Evolutionary conservation across 1,139 yeast species (phyloP), one percentile per base, ranked within the genome.

Genomic region (Blastobotrys buckinghamii): DNA sequence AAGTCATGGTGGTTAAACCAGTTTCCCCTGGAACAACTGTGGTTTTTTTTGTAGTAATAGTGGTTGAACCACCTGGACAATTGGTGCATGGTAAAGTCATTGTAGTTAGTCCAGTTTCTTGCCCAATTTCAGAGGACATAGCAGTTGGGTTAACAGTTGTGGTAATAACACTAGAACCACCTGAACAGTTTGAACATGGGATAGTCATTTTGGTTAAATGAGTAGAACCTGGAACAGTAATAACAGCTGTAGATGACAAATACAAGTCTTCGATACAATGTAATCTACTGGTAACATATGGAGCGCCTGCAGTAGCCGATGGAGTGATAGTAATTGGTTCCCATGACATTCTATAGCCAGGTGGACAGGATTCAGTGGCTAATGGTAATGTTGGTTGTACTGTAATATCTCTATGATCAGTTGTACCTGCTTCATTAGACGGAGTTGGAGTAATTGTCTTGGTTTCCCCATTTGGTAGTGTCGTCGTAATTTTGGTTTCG

Each of bases 291-390:
- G 35, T 13, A n/a, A 22, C 13, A 8, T n/a, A 15, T 16, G 29
- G 17, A 24, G 34, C 42, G 22, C 34, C 5, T 9, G 15, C 4
- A 2, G 42, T 39, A 5, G 24, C 24, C 2, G 15, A 22, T 19
- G 38, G 29, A 22, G 47, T 44, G 4, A 37, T 16, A 7, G 47
- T 37, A 2, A 12, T 19, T 9, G 33, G 37, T 24, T 43, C 33
- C 47, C 47, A 44, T 13, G 47, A 36, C 10, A 29, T 27, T 19
- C 30, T 24, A 30, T 37, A 44, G 13, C 47, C 47, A 16, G 30
- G 16, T 10, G 47, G 33, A 27, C 47, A 44, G 3, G 42, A 16
- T 12, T 37, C 37, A 10, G 47, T 37, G 19, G n/a, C 32, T 22
- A 39, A 13, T 13, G 17, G 17, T n/a, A 35, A 24, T 13, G 39